Evolutionary conservation across 768 basidiomycete species (phyloP), one percentile per base, ranked within the genome.

Genomic region (Lactifluus volemus): DNA sequence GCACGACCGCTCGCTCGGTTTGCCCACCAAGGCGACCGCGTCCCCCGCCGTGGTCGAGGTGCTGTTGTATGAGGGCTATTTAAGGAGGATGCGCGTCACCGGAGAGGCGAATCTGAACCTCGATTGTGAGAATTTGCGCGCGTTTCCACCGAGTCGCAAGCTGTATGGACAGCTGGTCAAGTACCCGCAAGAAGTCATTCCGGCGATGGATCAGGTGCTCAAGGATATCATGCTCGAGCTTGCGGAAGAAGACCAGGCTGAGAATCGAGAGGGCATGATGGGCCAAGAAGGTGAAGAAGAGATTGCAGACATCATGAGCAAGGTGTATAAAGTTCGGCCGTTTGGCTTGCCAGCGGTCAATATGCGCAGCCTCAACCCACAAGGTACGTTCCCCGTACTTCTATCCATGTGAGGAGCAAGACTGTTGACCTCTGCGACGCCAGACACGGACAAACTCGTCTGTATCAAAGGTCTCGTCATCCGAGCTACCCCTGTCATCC

Each of bases 401-500:
- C 39, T 29, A 30, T 38, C 45, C 4, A 14, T 7, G 8, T 8
- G 17, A 42, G 47, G 55, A 44, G n/a, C 17, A 3, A 4, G n/a
- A 21, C 10, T 49, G 52, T 10, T 48, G 52, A 21, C 21, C 61
- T 39, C 38, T 42, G 29, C 38, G 32, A 12, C 63, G 2, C 25
- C 25, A 98, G 97, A 99, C 70, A 99, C 97, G 67, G 97, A 99
- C 80, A 97, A 98, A 73, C 85, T 99, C 19, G 89, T 97, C 19
- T 87, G 84, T 59, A 88, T 99, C 76, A 97, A 96, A 72, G 97
- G 97, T 59, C 84, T 99, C 7, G 93, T 98, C 68, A 98, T 99
- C 63, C 89, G 97, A 25, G 91, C 95, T 0, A 98, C 97, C 0
- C 92, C 96, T 11, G 89, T 99, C 68, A 98, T 98, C 61, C 97